Evolutionary conservation across 768 basidiomycete species (phyloP), one percentile per base, ranked within the genome.

Genomic region (Auricularia cornea): DNA sequence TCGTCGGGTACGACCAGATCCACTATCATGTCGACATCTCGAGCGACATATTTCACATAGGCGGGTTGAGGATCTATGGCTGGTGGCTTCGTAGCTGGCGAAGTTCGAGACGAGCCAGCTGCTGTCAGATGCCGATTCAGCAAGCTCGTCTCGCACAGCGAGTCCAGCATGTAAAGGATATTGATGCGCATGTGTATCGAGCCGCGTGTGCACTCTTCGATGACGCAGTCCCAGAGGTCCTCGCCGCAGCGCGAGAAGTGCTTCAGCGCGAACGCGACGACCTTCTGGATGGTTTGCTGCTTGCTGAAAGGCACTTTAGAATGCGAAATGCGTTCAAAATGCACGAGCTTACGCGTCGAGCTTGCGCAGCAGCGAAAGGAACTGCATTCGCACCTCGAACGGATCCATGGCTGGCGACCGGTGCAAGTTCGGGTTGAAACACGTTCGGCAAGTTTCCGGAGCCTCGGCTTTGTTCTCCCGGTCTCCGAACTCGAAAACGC

Each of bases 101-200:
- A 80, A 10, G 85, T 79, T 2, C 35, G 35, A 38, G 35, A 38
- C 16, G 35, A 14, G 16, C 35, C 16, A 38, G 35, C 35, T 10
- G 35, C 0, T 87, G 83, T 68, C 84, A 88, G 59, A 85, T 84
- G 35, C 35, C 35, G 8, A 14, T 38, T 38, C 35, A 88, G 78
- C 3, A 90, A 78, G 33, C 85, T 91, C 0, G 85, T 82, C 70
- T 92, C 91, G 72, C 90, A 94, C 14, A 97, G 80, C 0, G 89
- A 86, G 73, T 96, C 94, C 51, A 98, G 83, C 71, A 95, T 87
- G 72, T 96, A 93, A 0, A 97, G 78, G 64, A 96, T 88, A 73
- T 97, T 97, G 68, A 98, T 95, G n/a, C 92, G 81, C 32, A 89
- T 85, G 73, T 97, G 95, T 23, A 96, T 85, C 0, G 89, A 86